Evolutionary conservation across 2,329 filamentous ascomycete genomes (phyloP).

Genomic region (Paraconiothyrium sp.): DNA sequence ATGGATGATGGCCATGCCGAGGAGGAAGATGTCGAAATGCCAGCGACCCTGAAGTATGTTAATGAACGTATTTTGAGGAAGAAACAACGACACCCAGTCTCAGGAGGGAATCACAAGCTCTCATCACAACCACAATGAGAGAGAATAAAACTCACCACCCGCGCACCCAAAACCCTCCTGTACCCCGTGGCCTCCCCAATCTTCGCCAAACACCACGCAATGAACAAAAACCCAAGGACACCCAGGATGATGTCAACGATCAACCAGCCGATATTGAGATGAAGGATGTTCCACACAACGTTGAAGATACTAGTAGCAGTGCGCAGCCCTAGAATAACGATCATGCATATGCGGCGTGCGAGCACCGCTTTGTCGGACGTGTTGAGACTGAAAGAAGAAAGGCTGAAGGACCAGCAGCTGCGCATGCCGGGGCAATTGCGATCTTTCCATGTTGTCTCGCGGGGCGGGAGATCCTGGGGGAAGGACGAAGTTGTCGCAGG

Average conservation of each 20-base stretch:
- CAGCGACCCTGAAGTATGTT: constrained; percentile 52
- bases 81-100: constrained; percentile 39
- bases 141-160: constrained; percentile 16
- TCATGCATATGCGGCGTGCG: constrained; percentile 54
- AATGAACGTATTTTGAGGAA: background rate
- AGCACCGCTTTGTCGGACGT: constrained; percentile 58
- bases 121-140: constrained; percentile 27
- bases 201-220: constrained; percentile 53
- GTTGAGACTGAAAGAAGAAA: constrained; percentile 56
- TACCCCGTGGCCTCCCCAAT: constrained; percentile 53
- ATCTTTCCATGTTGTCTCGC: constrained; percentile 53
- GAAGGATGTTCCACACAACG: constrained; percentile 53
- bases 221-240: constrained; percentile 60
- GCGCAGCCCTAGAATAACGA: constrained; percentile 51
- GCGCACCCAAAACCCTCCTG: constrained; percentile 29
- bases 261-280: constrained; percentile 54
- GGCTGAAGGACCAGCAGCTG: constrained; percentile 57
- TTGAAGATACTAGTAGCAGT: constrained; percentile 18
- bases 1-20: constrained; percentile 54
- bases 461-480: constrained; percentile 19
- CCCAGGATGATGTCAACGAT: constrained; percentile 58
- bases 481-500: constrained; percentile 8
- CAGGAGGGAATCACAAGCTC: background rate
- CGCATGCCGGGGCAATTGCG: constrained; percentile 52
- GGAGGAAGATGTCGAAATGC: constrained; percentile 56